Evolutionary conservation across 2,329 filamentous ascomycete genomes (phyloP), one percentile per base, ranked within the genome.

Genomic region (Hortaea werneckii): DNA sequence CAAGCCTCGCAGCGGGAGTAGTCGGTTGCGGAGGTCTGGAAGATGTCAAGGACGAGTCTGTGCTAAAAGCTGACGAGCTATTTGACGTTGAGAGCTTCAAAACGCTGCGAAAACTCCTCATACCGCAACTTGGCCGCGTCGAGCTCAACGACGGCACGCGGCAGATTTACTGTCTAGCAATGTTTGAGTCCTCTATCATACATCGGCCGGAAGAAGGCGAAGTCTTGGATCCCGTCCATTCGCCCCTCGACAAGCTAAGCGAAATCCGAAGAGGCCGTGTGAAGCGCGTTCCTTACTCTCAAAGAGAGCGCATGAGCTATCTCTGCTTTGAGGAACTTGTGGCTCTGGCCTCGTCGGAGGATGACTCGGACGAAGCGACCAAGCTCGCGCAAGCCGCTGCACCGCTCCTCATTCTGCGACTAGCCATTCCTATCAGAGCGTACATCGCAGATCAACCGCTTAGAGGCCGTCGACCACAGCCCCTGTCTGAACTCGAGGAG

Each of bases 371-470:
- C 2, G 67, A 70, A 12, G 67, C 74, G n/a, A 67, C 74, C 37
- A 67, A 62, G n/a, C 78, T 96, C 11, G 85, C 90, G 0, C 77
- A 80, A 59, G 83, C 83, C 3, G 79, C 83, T 0, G 83, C 86
- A 0, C 87, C 87, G 0, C 90, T 87, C 57, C 74, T 96, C 2
- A 83, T 96, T 39, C 71, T 95, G 1, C 81, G 92, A 2, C 80
- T 85, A 9, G 87, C 85, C 0, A 71, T 95, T 11, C 82, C 86
- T 0, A 68, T 96, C 12, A 82, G 87, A 46, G 75, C 82, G 1
- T 96, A 94, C 61, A 82, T 94, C 40, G 85, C 88, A 4, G 92
- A 98, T 63, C 90, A 95, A 60, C 89, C 90, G 1, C 71, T 98
- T 13, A 77, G 92, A 10, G 89, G 92, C 0, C 77, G 82, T 42